A percentile compares a stretch with the other conserved stretches of the same genome.
phyloP scores from a whole-genome alignment of 768 basidiomycete genomes.

The Mycena amicta region DNA sequence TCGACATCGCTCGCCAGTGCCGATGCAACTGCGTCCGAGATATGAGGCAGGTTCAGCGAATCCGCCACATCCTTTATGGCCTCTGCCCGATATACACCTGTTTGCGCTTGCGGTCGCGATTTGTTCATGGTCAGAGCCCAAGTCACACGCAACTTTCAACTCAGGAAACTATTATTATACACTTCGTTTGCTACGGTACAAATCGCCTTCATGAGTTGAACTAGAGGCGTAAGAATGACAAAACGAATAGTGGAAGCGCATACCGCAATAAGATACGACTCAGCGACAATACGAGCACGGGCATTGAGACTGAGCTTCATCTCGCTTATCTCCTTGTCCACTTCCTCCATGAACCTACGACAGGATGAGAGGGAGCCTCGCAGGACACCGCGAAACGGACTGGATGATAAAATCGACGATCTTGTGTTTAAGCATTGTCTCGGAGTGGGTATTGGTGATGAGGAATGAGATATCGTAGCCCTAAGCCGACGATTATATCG shows the following conservation, averaged over 20 bases:
- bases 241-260: conserved; percentile 41
- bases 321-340: conserved; percentile 98
- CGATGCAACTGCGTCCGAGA: conserved; percentile 80
- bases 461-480: conserved; percentile 99
- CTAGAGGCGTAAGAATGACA: conserved; percentile 25
- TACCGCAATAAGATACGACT: conserved; percentile 88
- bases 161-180: background rate
- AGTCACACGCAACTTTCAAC: background rate
- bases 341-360: conserved; percentile 94
- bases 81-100: conserved; percentile 66
- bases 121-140: conserved; percentile 10
- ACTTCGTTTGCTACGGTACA: background rate
- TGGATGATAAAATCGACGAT: conserved; percentile 99
- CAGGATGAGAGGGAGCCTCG: conserved; percentile 11
- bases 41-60: conserved; percentile 70
- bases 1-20: conserved; percentile 95
- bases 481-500: conserved; percentile 42
- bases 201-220: conserved; percentile 39
- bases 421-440: conserved; percentile 99
- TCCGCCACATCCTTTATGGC: conserved; percentile 90
- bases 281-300: conserved; percentile 94
- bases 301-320: conserved; percentile 98
- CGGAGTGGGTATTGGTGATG: conserved; percentile 94
- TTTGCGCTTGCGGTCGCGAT: conserved; percentile 33
- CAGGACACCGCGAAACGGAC: conserved; percentile 44